A percentile compares a stretch with the other conserved stretches of the same genome.
These are phyloP conservation scores for Mesembryanthemum crystallinum DNA, from an alignment of 148 eudicot species.

Conservation along the genomic window DNA sequence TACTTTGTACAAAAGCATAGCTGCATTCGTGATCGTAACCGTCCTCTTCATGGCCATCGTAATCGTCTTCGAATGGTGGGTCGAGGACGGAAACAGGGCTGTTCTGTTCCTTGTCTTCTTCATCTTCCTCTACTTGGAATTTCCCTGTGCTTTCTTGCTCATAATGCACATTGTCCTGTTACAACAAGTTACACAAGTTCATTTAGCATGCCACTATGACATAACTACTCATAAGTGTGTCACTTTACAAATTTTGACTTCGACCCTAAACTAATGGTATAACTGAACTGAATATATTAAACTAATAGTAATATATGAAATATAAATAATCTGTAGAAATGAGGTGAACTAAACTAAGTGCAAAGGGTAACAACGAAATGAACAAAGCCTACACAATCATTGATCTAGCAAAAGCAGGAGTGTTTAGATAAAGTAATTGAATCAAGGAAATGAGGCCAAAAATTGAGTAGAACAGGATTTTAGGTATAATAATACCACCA, in stretches of 20 bases:
- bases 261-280: no score
- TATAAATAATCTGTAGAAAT: no score
- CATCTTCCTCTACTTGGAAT: conserved; percentile 38
- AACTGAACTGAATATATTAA: no score
- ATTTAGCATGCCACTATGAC: conserved; percentile 6
- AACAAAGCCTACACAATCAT: not conserved
- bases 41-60: conserved; percentile 42
- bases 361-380: not conserved
- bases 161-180: conserved; percentile 39
- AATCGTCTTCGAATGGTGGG: conserved; percentile 68
- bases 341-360: no score
- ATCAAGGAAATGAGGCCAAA: not conserved
- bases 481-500: no score
- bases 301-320: no score
- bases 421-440: not conserved
- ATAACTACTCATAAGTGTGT: no score
- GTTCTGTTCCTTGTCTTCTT: conserved; percentile 76
- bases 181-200: not conserved
- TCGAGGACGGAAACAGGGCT: conserved; percentile 90
- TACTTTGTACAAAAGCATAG: conserved; percentile 76
- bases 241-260: no score
- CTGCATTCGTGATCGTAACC: conserved; percentile 47
- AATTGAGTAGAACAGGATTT: not conserved
- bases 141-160: conserved; percentile 29
- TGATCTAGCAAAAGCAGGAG: conserved; percentile 6